A percentile compares a stretch with the other conserved stretches of the same genome.
Conservation (phyloP, 192 early-diverging fungal genomes). For the Coemansia sp. region DNA sequence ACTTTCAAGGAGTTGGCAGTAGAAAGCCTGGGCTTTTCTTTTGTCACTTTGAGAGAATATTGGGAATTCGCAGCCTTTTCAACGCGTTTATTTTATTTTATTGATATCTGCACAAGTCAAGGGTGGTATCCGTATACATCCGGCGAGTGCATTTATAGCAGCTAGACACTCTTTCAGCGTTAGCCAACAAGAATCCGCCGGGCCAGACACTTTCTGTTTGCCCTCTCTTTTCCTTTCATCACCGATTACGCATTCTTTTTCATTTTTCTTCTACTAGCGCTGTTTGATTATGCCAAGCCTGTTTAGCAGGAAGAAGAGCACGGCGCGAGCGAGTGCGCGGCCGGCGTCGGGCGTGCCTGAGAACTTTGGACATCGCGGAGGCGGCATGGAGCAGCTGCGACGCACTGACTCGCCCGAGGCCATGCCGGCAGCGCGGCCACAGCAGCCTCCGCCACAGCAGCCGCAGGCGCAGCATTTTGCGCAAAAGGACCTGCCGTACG, state of each 20-base stretch:
- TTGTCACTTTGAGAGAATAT: background rate
- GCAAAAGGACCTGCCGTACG: constrained; percentile 22
- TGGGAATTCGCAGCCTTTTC: background rate
- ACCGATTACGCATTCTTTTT: constrained; percentile 2
- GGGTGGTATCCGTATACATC: background rate
- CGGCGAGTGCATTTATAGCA: background rate
- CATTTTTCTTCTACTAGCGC: background rate
- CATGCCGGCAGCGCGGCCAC: constrained; percentile 9
- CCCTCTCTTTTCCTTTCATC: background rate
- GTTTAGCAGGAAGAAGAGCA: constrained; percentile 51
- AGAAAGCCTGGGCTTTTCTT: background rate
- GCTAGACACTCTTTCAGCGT: background rate
- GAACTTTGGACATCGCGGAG: constrained; percentile 38
- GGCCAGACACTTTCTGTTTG: background rate
- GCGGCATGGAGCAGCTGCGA: constrained; percentile 29
- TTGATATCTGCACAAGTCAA: background rate
- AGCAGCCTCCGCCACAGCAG: constrained; percentile 5
- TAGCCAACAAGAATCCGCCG: background rate
- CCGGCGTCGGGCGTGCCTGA: constrained; percentile 46
- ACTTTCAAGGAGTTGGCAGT: background rate
- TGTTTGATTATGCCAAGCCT: constrained; percentile 43
- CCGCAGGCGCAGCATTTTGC: constrained; percentile 8
- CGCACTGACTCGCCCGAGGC: constrained; percentile 24
- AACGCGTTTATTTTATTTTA: background rate
- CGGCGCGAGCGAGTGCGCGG: constrained; percentile 24